A percentile compares a stretch with the other conserved stretches of the same genome.
Conservation (phyloP, 1,284 basidiomycete genomes). For the Xanthoconium separans region DNA sequence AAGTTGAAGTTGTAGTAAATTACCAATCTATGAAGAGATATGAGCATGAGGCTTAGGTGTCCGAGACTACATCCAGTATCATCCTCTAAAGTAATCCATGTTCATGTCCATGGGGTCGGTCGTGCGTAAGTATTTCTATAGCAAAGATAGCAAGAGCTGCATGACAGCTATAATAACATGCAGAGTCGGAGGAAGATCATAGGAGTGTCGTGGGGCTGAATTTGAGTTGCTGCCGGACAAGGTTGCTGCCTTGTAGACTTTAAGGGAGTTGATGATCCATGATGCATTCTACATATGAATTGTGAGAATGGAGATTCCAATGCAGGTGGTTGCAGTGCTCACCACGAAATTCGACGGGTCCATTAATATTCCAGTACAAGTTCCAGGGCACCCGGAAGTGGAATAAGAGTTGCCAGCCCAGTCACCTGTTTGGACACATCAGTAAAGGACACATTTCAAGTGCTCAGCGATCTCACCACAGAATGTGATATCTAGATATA, state of each 20-base stretch:
- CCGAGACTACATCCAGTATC: conserved; percentile 8
- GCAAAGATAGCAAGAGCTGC: conserved; percentile 15
- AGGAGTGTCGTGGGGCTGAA: conserved; percentile 5
- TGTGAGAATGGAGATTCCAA: neutral
- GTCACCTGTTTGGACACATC: conserved; percentile 46
- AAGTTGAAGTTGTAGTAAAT: conserved; percentile 50
- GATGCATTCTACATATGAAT: conserved; percentile 49
- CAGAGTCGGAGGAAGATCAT: conserved; percentile 2
- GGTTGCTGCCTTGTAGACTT: conserved; percentile 49
- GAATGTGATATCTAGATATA: conserved; percentile 71
- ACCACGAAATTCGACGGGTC: conserved; percentile 71
- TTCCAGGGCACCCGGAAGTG: conserved; percentile 71
- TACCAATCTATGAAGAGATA: neutral
- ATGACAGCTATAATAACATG: conserved; percentile 8
- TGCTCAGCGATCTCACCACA: conserved; percentile 49
- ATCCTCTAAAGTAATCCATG: conserved; percentile 10
- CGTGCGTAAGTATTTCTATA: conserved; percentile 14
- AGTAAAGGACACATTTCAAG: neutral
- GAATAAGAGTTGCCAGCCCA: conserved; percentile 80
- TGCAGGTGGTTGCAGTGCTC: conserved; percentile 24
- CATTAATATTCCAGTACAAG: conserved; percentile 61
- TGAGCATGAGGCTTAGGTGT: neutral
- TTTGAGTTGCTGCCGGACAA: conserved; percentile 33
- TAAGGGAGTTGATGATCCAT: conserved; percentile 56
- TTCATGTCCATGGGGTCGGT: conserved; percentile 3